These are phyloP conservation scores for Cynanchum wilfordii DNA, from an alignment of 257 asterid genomes.

Conservation along the genomic window DNA sequence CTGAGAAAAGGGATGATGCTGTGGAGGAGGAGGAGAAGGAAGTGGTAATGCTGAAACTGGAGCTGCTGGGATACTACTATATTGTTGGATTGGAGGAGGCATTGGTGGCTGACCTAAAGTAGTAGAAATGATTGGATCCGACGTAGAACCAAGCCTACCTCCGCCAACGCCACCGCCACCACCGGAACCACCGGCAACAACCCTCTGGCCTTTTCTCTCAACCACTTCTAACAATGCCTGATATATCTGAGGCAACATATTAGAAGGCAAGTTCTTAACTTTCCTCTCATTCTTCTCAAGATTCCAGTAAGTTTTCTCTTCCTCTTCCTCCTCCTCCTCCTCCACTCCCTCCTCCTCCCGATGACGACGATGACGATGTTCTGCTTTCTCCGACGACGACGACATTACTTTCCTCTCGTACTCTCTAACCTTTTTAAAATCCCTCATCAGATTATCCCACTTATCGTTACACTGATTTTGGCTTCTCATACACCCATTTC, in stretches of 20 bases:
- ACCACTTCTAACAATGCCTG: conserved; percentile 68
- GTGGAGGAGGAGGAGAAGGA: conserved; percentile 30
- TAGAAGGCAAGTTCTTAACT: conserved; percentile 61
- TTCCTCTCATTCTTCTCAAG: conserved; percentile 79
- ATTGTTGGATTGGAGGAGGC: conserved; percentile 40
- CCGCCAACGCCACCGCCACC: conserved; percentile 6
- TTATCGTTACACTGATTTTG: conserved; percentile 94
- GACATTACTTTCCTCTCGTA: conserved; percentile 33
- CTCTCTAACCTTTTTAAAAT: conserved; percentile 86
- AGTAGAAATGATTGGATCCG: conserved; percentile 15
- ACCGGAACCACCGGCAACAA: not conserved
- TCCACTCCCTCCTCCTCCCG: too few species aligned
- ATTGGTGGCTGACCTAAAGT: conserved; percentile 16
- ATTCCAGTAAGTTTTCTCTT: conserved; percentile 56
- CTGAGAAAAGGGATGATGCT: conserved; percentile 28
- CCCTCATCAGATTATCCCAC: conserved; percentile 94
- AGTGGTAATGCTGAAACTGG: conserved; percentile 23
- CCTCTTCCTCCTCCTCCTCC: not conserved
- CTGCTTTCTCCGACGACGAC: conserved; percentile 10
- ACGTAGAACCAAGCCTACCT: conserved; percentile 6
- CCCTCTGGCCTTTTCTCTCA: conserved; percentile 42
- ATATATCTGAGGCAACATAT: conserved; percentile 71
- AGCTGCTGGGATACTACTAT: conserved; percentile 23
- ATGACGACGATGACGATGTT: not conserved
- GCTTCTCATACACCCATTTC: conserved; percentile 66